A percentile compares a stretch with the other conserved stretches of the same genome.
phyloP scores from a whole-genome alignment of 164 flowering plant genomes.

The Piper betle region DNA sequence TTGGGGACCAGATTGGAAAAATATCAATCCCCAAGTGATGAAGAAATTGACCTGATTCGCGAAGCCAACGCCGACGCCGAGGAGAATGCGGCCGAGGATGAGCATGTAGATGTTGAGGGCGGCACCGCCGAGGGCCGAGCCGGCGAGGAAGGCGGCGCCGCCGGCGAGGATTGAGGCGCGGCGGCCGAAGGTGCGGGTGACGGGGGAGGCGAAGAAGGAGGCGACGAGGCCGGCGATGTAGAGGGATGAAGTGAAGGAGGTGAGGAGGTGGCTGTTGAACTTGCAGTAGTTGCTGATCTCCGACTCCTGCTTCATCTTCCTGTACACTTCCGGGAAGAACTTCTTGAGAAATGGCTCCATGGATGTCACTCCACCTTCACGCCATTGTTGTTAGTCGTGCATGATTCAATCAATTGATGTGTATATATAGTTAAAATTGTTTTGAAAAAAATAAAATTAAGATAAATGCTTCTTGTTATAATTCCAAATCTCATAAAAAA shows the following conservation, averaged over 20 bases:
- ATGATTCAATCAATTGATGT: neutral
- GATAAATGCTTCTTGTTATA: too few relatives aligned
- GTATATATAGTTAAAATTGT: neutral
- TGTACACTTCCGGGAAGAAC: slow-evolving; percentile 54
- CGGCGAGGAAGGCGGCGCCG: slow-evolving; percentile 43
- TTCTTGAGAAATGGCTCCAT: slow-evolving; percentile 55
- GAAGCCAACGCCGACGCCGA: slow-evolving; percentile 71
- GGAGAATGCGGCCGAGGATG: slow-evolving; percentile 46
- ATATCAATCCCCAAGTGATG: too few relatives aligned
- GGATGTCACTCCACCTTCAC: slow-evolving; percentile 76
- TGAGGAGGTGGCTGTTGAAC: slow-evolving; percentile 44
- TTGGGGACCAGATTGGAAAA: too few relatives aligned
- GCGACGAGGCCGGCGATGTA: slow-evolving; percentile 50
- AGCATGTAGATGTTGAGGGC: slow-evolving; percentile 46
- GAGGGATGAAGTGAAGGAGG: slow-evolving; percentile 58
- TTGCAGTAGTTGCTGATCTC: slow-evolving; percentile 53
- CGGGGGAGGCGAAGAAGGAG: slow-evolving; percentile 32
- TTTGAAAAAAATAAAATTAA: neutral
- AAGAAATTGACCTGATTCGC: slow-evolving; percentile 49
- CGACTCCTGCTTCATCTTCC: slow-evolving; percentile 30
- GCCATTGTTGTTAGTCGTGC: neutral
- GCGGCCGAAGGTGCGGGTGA: slow-evolving; percentile 46
- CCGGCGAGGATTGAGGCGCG: slow-evolving; percentile 38
- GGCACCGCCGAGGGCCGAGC: slow-evolving; percentile 44
- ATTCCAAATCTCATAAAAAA: too few relatives aligned